A percentile compares a stretch with the other conserved stretches of the same genome.
Conservation (phyloP, 2,329 filamentous ascomycete species). For the Colletotrichum sp. region DNA sequence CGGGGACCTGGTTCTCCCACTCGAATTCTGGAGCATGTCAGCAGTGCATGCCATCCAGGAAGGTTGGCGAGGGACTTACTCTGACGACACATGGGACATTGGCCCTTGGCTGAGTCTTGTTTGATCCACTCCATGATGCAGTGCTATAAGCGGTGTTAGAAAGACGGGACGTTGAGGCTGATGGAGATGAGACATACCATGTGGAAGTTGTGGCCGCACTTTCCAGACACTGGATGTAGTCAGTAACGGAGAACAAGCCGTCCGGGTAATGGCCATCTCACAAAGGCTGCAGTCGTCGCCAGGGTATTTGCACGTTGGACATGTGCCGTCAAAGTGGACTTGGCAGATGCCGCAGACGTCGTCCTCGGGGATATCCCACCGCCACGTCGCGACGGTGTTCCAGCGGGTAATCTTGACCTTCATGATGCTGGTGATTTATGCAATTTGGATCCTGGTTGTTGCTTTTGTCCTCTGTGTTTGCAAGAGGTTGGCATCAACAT, state of each 20-base stretch:
- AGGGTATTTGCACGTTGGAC: slow-evolving; percentile 96
- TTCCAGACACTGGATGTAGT: slow-evolving; percentile 77
- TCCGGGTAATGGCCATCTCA: slow-evolving; percentile 50
- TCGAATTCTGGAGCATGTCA: slow-evolving; percentile 39
- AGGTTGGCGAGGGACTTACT: slow-evolving; percentile 57
- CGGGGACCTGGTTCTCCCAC: slow-evolving; percentile 42
- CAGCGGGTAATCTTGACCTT: slow-evolving; percentile 94
- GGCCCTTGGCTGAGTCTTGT: slow-evolving; percentile 89
- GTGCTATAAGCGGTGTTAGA: slow-evolving; percentile 63
- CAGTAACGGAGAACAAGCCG: neutral
- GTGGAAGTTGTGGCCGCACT: slow-evolving; percentile 97
- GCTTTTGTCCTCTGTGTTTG: neutral
- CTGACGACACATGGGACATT: slow-evolving; percentile 98
- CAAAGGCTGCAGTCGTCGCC: slow-evolving; percentile 93
- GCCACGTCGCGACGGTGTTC: slow-evolving; percentile 95
- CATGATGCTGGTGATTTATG: slow-evolving; percentile 59
- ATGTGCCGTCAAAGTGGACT: slow-evolving; percentile 96
- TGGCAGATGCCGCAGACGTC: slow-evolving; percentile 99
- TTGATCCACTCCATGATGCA: slow-evolving; percentile 97
- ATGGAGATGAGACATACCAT: slow-evolving; percentile 69
- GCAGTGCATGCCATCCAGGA: neutral
- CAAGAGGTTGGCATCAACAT: neutral
- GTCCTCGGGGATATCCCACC: slow-evolving; percentile 96
- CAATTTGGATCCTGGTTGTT: neutral
- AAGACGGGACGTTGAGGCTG: neutral